Percentiles rank a stretch among this genome's conserved stretches.
Evolutionary conservation across 176 grass and related monocot genomes (phyloP).

Genomic region (Paspalum notatum): DNA sequence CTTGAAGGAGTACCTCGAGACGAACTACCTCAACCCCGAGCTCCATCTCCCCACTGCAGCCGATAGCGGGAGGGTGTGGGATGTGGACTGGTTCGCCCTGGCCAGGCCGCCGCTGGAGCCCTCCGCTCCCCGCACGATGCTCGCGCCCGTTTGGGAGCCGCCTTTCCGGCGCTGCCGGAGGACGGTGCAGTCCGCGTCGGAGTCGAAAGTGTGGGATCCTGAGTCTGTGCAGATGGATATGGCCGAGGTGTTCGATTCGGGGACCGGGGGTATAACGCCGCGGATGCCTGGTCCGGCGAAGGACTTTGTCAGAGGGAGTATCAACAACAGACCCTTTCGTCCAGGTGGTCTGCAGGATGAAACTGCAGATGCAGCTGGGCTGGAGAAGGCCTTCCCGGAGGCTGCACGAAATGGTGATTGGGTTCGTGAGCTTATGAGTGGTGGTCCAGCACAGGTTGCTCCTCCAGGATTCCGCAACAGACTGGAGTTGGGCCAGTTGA

Average conservation of each 20-base stretch:
- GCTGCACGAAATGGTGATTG: slow-evolving; percentile 65
- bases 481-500: slow-evolving; percentile 76
- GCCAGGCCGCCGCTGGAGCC: slow-evolving; percentile 69
- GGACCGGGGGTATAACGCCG: slow-evolving; percentile 43
- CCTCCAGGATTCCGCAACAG: slow-evolving; percentile 81
- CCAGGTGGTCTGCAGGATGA: slow-evolving; percentile 66
- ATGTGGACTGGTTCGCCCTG: slow-evolving; percentile 77
- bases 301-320: slow-evolving; percentile 87
- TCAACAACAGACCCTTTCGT: slow-evolving; percentile 81
- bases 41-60: slow-evolving; percentile 65
- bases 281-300: slow-evolving; percentile 79
- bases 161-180: slow-evolving; percentile 58
- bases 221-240: slow-evolving; percentile 71
- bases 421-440: slow-evolving; percentile 66
- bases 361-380: slow-evolving; percentile 1
- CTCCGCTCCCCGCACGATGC: slow-evolving; percentile 60
- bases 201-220: slow-evolving; percentile 66
- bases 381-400: slow-evolving; percentile 51
- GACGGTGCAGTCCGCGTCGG: neutral
- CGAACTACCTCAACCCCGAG: slow-evolving; percentile 81
- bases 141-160: slow-evolving; percentile 73
- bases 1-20: slow-evolving; percentile 71
- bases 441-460: slow-evolving; percentile 46
- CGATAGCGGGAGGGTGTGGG: slow-evolving; percentile 71
- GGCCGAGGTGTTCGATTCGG: slow-evolving; percentile 69